These are phyloP conservation scores for Poa pratensis DNA, from an alignment of 176 grass and related monocot genomes.

Conservation along the genomic window DNA sequence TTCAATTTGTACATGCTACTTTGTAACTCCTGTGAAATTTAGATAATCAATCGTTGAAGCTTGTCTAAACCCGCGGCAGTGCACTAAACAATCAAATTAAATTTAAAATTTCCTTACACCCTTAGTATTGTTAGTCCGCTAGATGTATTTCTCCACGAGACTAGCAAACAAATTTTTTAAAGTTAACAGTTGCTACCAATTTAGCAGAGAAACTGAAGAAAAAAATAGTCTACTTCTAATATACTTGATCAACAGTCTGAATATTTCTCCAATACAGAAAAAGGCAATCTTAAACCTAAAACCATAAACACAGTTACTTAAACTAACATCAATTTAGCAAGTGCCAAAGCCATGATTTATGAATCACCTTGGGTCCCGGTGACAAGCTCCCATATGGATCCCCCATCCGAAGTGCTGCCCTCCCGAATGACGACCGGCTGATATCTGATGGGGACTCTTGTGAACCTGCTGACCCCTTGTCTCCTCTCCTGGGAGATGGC, in stretches of 20 bases:
- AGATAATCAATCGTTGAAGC: neutral
- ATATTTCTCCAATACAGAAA: constrained; percentile 4
- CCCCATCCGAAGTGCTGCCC: constrained; percentile 44
- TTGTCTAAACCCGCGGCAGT: neutral
- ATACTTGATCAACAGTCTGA: neutral
- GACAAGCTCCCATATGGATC: constrained; percentile 63
- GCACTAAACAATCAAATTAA: neutral
- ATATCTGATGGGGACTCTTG: constrained; percentile 68
- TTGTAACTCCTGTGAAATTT: neutral
- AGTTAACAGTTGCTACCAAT: neutral
- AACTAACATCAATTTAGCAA: neutral
- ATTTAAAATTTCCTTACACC: neutral
- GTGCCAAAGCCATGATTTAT: constrained; percentile 2
- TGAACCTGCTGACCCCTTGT: constrained; percentile 29
- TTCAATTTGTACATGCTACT: neutral
- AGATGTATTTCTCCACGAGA: neutral
- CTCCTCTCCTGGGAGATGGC: constrained; percentile 62
- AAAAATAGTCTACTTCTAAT: constrained; percentile 2
- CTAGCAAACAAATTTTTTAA: neutral
- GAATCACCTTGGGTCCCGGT: constrained; percentile 71
- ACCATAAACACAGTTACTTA: neutral
- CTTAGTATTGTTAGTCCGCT: neutral
- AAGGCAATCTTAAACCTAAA: neutral
- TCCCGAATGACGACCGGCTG: constrained; percentile 53
- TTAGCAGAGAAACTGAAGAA: neutral